Base-by-base conservation (phyloP, 306 rosid genomes). In the Datisca glomerata region DNA sequence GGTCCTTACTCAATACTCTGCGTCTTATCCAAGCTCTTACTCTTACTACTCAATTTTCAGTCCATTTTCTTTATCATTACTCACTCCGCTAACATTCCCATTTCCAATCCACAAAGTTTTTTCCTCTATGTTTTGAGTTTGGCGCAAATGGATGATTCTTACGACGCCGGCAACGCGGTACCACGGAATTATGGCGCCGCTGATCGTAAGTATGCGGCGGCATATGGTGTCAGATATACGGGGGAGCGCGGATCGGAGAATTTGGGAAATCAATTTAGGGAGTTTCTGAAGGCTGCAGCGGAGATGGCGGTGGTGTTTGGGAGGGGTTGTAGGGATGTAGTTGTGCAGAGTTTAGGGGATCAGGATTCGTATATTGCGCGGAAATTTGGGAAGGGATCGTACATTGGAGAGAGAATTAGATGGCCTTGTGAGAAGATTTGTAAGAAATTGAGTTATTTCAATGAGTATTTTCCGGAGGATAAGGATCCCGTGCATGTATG, bases 251-350 rank as follows among this genome's bases (percentile, higher is more conserved):
- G 55, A 42, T 57, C 66, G 68, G 80, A 38, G 55, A 60, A 61
- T 31, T 41, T 65, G 18, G 65, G 60, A 63, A 83, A 65, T 13
- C 66, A 72, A 19, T 53, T 59, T 18, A 53, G 55, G 59, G 97
- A 89, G 77, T 89, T 89, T 45, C 41, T 74, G 37, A 72, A 56
- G 43, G 97, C 93, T 35, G 79, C 60, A 52, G 75, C 68, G 49
- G 97, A 89, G 68, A 77, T 89, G 65, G 53, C 84, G 3, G 75
- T 84, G 66, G 91, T 58, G 70, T 77, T 80, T 16, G 86, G 86
- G 32, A 89, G 75, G 59, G 95, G 95, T 3, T 89, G 97, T 35
- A 76, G 95, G 47, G 97, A 83, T 61, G 66, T 89, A 50, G 80
- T 72, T 56, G 59, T 56, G 63, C 97, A 89, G 74, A 89, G 83